Evolutionary conservation across 345 rosid species (phyloP), one percentile per base, ranked within the genome.

Genomic region (Isatis tinctoria): DNA sequence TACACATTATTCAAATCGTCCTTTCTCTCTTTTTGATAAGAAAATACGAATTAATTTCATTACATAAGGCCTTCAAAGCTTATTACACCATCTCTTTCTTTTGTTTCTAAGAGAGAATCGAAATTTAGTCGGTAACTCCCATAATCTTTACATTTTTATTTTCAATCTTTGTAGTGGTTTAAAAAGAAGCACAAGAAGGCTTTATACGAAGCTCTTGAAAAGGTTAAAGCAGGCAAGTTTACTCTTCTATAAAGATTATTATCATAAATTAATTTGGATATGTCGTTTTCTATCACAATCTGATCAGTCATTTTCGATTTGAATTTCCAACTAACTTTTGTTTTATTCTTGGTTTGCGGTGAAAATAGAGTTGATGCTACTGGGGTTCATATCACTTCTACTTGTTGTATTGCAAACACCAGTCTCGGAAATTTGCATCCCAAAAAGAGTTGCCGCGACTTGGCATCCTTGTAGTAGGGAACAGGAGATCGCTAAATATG

Each of bases 201-300:
- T 75, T 82, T 90, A 26, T 79, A 58, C 58, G 98, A 93, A 82
- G 98, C 98, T 16, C 90, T 93, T 69, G 98, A 86, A 66, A 93
- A 93, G 73, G 82, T 92, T 78, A 92, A 90, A 90, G 80, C 83
- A 66, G 90, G 90, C 83, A 82, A 78, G 62, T 60, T n/a, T 10
- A 32, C 48, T 11, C 36, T 32, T 53, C 9, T 35, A 17, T 43
- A 16, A 8, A 33, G 4, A 57, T 69, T 33, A 12, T 33, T 33
- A 56, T 44, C 16, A 70, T 32, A 10, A 26, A 14, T 18, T 41
- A 26, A 14, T 18, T 41, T 66, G 36, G 53, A 27, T 60, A 37
- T 4, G n/a, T 33, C 26, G 4, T 26, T 58, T 37, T 43, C 24
- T 49, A 51, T 60, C 41, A 67, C 40, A 43, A 48, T 44, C 49